Evolutionary conservation across 495 filamentous ascomycete species (phyloP).

Genomic region (Annulohypoxylon bovei): DNA sequence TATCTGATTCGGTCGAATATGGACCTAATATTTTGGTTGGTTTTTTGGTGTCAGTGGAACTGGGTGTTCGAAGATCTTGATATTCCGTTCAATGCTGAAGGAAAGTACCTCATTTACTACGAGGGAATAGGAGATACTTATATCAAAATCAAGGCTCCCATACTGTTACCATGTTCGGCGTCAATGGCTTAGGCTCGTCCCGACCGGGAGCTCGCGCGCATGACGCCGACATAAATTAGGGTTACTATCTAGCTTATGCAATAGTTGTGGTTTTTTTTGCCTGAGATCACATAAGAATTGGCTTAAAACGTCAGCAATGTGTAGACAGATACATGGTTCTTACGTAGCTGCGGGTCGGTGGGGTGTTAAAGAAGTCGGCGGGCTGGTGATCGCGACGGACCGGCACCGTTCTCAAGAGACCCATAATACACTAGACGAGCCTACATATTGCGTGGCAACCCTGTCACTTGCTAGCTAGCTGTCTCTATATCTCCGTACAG

Average conservation of each 20-base stretch:
- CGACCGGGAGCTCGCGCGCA: constrained; percentile 23
- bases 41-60: neutral
- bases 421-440: neutral
- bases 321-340: neutral
- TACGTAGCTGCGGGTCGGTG: neutral
- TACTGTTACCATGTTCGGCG: neutral
- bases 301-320: neutral
- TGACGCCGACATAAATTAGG: neutral
- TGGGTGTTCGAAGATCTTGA: neutral
- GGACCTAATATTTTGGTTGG: neutral
- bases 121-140: neutral
- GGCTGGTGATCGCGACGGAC: neutral
- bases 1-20: neutral
- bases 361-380: neutral
- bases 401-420: neutral
- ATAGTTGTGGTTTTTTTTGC: neutral
- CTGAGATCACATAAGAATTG: neutral
- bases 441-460: constrained; percentile 1
- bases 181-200: neutral
- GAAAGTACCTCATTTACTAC: neutral
- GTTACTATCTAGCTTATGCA: neutral
- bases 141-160: neutral
- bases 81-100: neutral
- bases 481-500: neutral
- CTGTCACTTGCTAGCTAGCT: neutral